Evolutionary conservation across 1,139 yeast species (phyloP).

Genomic region (Citeromyces hawaiiensis): DNA sequence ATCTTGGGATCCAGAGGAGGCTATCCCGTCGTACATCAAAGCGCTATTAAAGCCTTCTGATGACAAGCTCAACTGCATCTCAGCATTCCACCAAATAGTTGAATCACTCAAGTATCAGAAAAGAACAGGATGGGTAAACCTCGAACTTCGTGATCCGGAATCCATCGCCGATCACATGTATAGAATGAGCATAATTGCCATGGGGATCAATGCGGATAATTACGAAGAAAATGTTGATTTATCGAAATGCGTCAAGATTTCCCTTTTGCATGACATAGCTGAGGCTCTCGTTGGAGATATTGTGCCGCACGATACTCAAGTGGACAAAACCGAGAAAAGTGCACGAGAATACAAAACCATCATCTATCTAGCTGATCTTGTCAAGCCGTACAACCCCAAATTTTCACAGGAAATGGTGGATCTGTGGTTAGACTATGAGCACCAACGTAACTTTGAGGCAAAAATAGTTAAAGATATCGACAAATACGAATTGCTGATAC

Average conservation of each 20-base stretch:
- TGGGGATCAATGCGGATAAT: slow-evolving; percentile 41
- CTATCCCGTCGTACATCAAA: slow-evolving; percentile 39
- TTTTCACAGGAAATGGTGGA: slow-evolving; percentile 59
- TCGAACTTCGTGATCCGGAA: slow-evolving; percentile 49
- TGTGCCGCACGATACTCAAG: slow-evolving; percentile 59
- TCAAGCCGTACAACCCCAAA: slow-evolving; percentile 45
- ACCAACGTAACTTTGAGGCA: slow-evolving; percentile 71
- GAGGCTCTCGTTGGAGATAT: slow-evolving; percentile 92
- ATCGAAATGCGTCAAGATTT: slow-evolving; percentile 62
- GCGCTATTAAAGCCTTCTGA: slow-evolving; percentile 19
- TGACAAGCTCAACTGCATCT: slow-evolving; percentile 27
- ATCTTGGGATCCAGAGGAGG: slow-evolving; percentile 48
- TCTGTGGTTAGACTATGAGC: slow-evolving; percentile 87
- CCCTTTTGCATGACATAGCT: slow-evolving; percentile 88
- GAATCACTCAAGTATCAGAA: slow-evolving; percentile 65
- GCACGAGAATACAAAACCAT: slow-evolving; percentile 71
- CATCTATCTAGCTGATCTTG: slow-evolving; percentile 44
- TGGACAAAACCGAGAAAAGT: slow-evolving; percentile 44
- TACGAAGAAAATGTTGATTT: slow-evolving; percentile 20
- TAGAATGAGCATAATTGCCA: slow-evolving; percentile 78
- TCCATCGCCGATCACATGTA: slow-evolving; percentile 95
- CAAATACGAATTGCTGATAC: slow-evolving; percentile 83
- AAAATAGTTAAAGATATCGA: slow-evolving; percentile 88
- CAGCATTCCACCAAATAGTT: slow-evolving; percentile 67
- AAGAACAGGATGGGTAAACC: slow-evolving; percentile 92